Evolutionary conservation across 176 grass and related monocot genomes (phyloP), one percentile per base, ranked within the genome.

Genomic region (Raddia guianensis): DNA sequence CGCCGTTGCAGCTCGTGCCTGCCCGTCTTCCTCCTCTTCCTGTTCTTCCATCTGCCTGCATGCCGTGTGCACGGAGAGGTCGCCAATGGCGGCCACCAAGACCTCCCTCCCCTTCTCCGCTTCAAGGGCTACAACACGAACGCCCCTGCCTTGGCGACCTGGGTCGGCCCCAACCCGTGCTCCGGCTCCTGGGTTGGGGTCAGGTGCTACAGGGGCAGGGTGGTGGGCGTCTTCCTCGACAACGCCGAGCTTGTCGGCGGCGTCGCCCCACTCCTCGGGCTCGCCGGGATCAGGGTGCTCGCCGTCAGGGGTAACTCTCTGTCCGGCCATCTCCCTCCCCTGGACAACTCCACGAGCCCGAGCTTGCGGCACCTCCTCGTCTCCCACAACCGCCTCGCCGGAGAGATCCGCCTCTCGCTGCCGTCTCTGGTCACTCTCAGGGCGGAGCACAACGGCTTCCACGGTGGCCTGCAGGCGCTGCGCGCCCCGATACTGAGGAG

Each of bases 141-240:
- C 21, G 49, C 33, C 63, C 42, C 71, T 3, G 73, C 71, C 1
- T 56, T 93, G 82, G 45, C 27, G 20, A 77, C 57, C 9, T 93
- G 91, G 91, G 65, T 51, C 65, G 91, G 91, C 61, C 12, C 53
- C 34, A 48, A 88, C 77, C 88, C 91, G 52, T 93, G 91, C 82
- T 85, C 85, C 18, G 88, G 88, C 16, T 8, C 74, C 10, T 93
- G 91, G 91, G 9, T 76, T 33, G 91, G 88, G 7, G 51, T 90
- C 49, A 68, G 70, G 42, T 93, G 91, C 82, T 76, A 42, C 76
- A 63, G 57, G 67, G 74, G 88, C 9, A 82, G 88, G 53, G 91
- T 93, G 8, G 74, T 59, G 2, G 82, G 82, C 6, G 46, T 93
- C 68, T 90, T 85, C 78, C 44, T 93, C 35, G 85, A 93, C 73